Evolutionary conservation across 176 grass and related monocot genomes (phyloP).

Genomic region (Areca catechu): DNA sequence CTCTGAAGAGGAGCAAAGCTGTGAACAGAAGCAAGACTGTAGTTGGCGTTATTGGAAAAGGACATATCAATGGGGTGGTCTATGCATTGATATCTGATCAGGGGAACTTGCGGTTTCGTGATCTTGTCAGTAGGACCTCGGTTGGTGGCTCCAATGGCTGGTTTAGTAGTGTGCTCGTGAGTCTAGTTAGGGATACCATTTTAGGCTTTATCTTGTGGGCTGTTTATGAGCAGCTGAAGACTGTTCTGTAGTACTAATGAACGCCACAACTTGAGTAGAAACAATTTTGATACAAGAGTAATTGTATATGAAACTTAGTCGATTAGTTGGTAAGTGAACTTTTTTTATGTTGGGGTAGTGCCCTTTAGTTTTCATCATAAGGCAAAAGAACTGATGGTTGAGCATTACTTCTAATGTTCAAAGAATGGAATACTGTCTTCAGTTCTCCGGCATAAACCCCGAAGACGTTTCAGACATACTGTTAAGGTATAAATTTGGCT

Average conservation of each 20-base stretch:
- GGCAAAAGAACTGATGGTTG: no score
- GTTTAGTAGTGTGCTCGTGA: conserved; percentile 35
- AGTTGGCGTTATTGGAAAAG: conserved; percentile 69
- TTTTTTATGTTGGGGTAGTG: no score
- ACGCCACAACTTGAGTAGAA: no score
- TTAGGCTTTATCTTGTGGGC: conserved; percentile 58
- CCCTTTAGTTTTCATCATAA: no score
- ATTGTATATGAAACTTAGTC: no score
- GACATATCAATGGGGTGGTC: conserved; percentile 83
- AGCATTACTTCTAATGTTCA: no score
- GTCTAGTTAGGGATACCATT: conserved; percentile 62
- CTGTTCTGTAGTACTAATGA: conserved; percentile 15
- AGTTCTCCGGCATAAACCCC: no score
- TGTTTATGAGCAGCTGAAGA: conserved; percentile 54
- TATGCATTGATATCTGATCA: conserved; percentile 77
- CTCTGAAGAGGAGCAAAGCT: conserved; percentile 94
- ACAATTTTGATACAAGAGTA: no score
- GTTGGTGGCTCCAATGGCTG: conserved; percentile 35
- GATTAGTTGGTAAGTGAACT: no score
- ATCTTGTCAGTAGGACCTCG: conserved; percentile 52
- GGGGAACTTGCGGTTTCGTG: conserved; percentile 69
- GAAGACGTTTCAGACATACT: no score
- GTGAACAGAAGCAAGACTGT: conserved; percentile 78
- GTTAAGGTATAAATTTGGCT: no score
- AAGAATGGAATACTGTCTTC: no score